Percentiles rank a stretch among this genome's conserved stretches.
These are phyloP conservation scores for Gossypium ekmanianum DNA, from an alignment of 345 rosid genomes.

Conservation along the genomic window DNA sequence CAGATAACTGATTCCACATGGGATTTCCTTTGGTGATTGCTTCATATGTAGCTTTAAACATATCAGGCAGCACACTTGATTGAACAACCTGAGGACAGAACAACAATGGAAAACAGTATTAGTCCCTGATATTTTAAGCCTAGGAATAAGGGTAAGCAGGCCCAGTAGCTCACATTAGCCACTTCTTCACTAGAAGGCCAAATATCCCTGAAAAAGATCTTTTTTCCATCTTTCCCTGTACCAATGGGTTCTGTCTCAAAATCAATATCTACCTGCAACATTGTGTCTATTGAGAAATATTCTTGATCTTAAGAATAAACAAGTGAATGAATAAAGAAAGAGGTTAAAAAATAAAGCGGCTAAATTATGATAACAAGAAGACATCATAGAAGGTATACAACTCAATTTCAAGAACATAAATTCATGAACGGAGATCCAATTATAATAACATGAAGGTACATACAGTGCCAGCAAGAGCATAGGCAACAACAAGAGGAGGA, in stretches of 20 bases:
- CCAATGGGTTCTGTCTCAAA: constrained; percentile 73
- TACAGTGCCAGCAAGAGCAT: constrained; percentile 94
- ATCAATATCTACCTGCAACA: constrained; percentile 66
- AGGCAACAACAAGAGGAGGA: constrained; percentile 91
- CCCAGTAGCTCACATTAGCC: constrained; percentile 46
- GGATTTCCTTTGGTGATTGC: constrained; percentile 86
- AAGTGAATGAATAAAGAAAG: neutral
- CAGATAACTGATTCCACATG: constrained; percentile 81
- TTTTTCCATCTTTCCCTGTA: constrained; percentile 59
- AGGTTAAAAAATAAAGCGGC: neutral
- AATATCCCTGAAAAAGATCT: constrained; percentile 68
- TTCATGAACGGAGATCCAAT: neutral
- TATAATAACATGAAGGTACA: constrained; percentile 3
- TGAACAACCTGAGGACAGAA: constrained; percentile 59
- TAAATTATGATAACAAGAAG: neutral
- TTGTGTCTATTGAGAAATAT: constrained; percentile 9
- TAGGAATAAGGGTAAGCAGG: constrained; percentile 11
- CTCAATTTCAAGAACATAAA: too few species aligned
- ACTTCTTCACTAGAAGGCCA: constrained; percentile 93
- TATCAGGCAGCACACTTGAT: constrained; percentile 77
- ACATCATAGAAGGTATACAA: neutral
- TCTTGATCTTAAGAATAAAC: neutral
- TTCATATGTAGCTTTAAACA: constrained; percentile 85
- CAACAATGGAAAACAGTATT: neutral
- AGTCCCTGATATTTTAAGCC: neutral